Evolutionary conservation across 495 filamentous ascomycete species (phyloP), one percentile per base, ranked within the genome.

Genomic region (Lineolata rhizophorae): DNA sequence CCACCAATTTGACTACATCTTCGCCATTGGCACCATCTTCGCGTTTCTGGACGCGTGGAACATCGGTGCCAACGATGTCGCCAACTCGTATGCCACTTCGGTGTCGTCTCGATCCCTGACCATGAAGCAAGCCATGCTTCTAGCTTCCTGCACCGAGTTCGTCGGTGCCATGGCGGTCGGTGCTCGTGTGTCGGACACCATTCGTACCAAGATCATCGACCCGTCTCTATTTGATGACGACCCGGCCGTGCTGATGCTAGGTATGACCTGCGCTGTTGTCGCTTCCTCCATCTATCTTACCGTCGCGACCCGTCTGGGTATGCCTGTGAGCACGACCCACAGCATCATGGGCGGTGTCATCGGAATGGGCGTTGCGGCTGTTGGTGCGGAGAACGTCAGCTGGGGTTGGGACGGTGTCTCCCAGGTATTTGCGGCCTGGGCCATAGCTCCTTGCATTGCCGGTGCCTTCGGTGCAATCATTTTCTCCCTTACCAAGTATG

Each of bases 121-220:
- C 3, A 44, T 44, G 31, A 30, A 31, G 18, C 45, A 48, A 31
- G 45, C 43, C 31, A 45, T 45, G 45, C 18, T 41, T 13, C 27
- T 48, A 13, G 45, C 40, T n/a, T 43, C 39, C 18, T 30, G 42
- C 26, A 41, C 40, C 29, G 45, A 48, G 28, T 44, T 48, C 33
- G 24, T 61, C 11, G 67, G 67, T 27, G 65, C 67, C 35, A 61
- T 70, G 41, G 56, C 61, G 4, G 65, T 72, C 40, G 67, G 66
- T 20, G 60, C 65, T 3, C 57, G 65, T 31, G 67, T 64, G 4
- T 64, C 67, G 5, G 61, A 64, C 10, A 70, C 67, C 8, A 68
- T 70, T 51, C 67, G 58, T 50, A 68, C 67, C 40, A 57, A 57
- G 12, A 67, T 71, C 46, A 68, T 71, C 24, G 58, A 60, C 20